A percentile compares a stretch with the other conserved stretches of the same genome.
phyloP scores from a whole-genome alignment of 2,329 filamentous ascomycete genomes.

The Peltaster fructicola region DNA sequence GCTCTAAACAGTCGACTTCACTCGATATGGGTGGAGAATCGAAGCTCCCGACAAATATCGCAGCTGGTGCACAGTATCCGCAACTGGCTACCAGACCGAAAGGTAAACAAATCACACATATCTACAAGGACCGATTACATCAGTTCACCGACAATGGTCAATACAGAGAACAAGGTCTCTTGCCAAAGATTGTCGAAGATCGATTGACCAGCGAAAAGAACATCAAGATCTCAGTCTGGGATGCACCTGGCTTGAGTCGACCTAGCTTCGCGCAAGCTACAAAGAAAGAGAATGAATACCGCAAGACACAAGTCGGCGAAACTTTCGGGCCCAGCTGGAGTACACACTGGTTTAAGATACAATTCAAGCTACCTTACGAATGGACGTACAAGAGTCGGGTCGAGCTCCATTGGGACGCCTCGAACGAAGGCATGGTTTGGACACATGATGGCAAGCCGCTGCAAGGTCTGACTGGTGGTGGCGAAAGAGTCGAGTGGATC shows the following conservation, averaged over 20 bases:
- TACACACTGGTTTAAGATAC: conserved; percentile 90
- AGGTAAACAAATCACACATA: conserved; percentile 65
- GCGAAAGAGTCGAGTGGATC: conserved; percentile 82
- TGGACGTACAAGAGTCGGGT: conserved; percentile 61
- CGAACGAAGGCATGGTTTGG: conserved; percentile 92
- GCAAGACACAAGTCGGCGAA: conserved; percentile 54
- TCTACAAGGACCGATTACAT: conserved; percentile 68
- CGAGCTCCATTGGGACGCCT: conserved; percentile 93
- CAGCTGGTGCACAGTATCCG: conserved; percentile 25
- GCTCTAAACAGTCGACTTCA: too few relatives aligned
- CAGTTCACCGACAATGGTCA: conserved; percentile 68
- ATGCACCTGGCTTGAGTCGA: conserved; percentile 55
- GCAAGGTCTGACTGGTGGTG: conserved; percentile 79
- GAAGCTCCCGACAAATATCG: conserved; percentile 10
- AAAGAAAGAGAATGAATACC: conserved; percentile 47
- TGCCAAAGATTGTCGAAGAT: conserved; percentile 55
- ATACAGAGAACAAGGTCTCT: conserved; percentile 21
- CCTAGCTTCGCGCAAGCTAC: conserved; percentile 76
- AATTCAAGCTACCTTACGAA: conserved; percentile 57
- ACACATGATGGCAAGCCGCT: conserved; percentile 74
- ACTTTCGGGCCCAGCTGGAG: conserved; percentile 90
- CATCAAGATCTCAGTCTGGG: conserved; percentile 54
- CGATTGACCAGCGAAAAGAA: conserved; percentile 50
- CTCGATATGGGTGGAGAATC: conserved; percentile 25
- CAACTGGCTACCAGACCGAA: conserved; percentile 34